Conservation (phyloP, 495 filamentous ascomycete species). For the Tuber brumale region DNA sequence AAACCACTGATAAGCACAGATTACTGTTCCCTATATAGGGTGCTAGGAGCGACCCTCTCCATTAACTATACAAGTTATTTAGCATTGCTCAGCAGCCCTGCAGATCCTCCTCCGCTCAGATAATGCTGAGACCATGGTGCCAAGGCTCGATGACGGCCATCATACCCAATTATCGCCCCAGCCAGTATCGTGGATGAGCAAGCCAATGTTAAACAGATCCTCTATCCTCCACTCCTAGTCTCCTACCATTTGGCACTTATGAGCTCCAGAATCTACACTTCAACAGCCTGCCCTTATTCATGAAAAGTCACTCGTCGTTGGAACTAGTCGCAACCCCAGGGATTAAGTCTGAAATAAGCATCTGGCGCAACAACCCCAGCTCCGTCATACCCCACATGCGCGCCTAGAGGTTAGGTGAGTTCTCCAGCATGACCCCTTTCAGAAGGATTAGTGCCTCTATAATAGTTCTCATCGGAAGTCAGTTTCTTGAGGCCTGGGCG, state of each 20-base stretch:
- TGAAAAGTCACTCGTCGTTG: neutral
- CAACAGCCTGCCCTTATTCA: neutral
- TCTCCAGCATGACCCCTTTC: neutral
- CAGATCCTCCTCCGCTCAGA: neutral
- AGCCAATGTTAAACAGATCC: neutral
- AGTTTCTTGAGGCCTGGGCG: neutral
- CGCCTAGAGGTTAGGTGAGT: neutral
- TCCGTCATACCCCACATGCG: neutral
- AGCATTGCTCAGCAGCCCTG: neutral
- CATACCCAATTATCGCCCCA: neutral
- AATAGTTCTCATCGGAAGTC: neutral
- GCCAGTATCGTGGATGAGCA: neutral
- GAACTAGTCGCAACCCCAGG: neutral
- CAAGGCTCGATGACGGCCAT: neutral
- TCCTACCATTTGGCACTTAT: neutral
- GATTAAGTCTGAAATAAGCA: neutral
- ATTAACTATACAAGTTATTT: neutral
- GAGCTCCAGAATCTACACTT: neutral
- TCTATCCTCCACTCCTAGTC: neutral
- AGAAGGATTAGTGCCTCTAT: neutral
- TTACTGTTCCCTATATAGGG: neutral
- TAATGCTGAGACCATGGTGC: neutral
- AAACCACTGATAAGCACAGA: neutral
- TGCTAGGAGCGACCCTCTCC: neutral
- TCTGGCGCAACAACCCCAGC: neutral